Conservation (phyloP, 345 rosid genomes). For the Euclidium syriacum region DNA sequence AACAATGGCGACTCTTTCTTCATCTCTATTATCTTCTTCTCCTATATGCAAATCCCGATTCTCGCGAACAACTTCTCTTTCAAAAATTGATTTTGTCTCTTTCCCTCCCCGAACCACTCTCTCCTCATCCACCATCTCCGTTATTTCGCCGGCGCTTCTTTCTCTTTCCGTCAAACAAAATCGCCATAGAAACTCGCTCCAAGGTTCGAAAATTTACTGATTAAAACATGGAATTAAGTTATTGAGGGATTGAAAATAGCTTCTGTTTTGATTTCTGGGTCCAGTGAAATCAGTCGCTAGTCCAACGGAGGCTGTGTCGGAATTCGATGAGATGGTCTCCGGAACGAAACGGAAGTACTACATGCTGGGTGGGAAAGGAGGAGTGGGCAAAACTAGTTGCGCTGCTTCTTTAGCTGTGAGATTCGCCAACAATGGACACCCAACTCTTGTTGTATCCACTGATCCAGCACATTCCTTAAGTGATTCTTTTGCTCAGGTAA, state of each 20-base stretch:
- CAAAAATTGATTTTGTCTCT: constrained; percentile 31
- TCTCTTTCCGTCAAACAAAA: constrained; percentile 36
- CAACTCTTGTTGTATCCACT: constrained; percentile 94
- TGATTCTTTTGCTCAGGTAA: constrained; percentile 95
- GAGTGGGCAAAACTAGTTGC: constrained; percentile 96
- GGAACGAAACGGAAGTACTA: constrained; percentile 87
- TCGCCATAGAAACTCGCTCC: constrained; percentile 34
- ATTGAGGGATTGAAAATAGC: neutral
- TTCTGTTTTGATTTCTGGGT: constrained; percentile 14
- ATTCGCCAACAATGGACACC: constrained; percentile 93
- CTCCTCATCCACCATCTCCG: constrained; percentile 10
- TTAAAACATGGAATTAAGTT: neutral
- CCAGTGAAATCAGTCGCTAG: constrained; percentile 85
- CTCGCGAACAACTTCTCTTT: constrained; percentile 18
- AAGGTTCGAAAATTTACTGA: constrained; percentile 34
- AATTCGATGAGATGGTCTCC: constrained; percentile 83
- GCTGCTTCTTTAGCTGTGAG: constrained; percentile 98
- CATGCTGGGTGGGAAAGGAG: constrained; percentile 98
- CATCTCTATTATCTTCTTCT: constrained; percentile 33
- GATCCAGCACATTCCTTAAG: constrained; percentile 98
- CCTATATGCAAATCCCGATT: constrained; percentile 24
- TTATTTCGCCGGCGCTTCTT: constrained; percentile 25
- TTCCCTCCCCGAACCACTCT: constrained; percentile 32
- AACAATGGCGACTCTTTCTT: constrained; percentile 42
- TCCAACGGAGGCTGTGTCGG: constrained; percentile 62